Evolutionary conservation across 495 filamentous ascomycete genomes (phyloP).

Genomic region (Hypomontagnella monticulosa): DNA sequence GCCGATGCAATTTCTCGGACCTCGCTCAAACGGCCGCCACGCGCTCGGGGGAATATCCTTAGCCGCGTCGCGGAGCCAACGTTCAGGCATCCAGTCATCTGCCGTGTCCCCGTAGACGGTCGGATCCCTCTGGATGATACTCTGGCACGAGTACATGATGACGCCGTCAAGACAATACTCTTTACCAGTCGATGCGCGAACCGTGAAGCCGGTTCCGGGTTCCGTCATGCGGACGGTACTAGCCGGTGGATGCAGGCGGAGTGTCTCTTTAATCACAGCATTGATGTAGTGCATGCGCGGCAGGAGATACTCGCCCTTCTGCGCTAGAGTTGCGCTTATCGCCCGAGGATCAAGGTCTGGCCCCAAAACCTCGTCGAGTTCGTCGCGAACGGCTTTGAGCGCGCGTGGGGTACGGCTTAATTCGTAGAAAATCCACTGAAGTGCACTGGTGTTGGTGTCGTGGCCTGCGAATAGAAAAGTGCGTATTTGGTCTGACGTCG

Average conservation of each 20-base stretch:
- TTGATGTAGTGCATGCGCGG: slow-evolving; percentile 52
- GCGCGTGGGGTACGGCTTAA: slow-evolving; percentile 55
- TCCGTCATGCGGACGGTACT: slow-evolving; percentile 48
- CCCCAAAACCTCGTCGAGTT: slow-evolving; percentile 58
- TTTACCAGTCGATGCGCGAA: slow-evolving; percentile 62
- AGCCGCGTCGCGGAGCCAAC: slow-evolving; percentile 59
- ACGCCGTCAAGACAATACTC: slow-evolving; percentile 64
- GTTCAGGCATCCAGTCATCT: slow-evolving; percentile 67
- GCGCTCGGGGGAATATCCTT: slow-evolving; percentile 48
- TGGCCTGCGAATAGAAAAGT: slow-evolving; percentile 62
- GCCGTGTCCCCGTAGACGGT: slow-evolving; percentile 65
- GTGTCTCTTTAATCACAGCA: slow-evolving; percentile 64
- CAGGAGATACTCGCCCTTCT: slow-evolving; percentile 55
- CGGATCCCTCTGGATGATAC: slow-evolving; percentile 66
- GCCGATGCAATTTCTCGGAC: slow-evolving; percentile 60
- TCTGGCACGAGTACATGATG: slow-evolving; percentile 61
- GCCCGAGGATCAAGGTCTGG: slow-evolving; percentile 39
- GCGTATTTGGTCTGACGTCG: slow-evolving; percentile 49
- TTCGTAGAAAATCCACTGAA: slow-evolving; percentile 54
- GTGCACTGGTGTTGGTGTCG: slow-evolving; percentile 54
- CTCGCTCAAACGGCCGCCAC: slow-evolving; percentile 58
- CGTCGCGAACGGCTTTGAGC: slow-evolving; percentile 51
- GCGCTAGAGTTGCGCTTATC: slow-evolving; percentile 30
- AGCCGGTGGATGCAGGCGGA: slow-evolving; percentile 58
- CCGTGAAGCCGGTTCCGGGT: slow-evolving; percentile 43